Conservation (phyloP, 2,329 filamentous ascomycete species). For the Pseudocercospora vitis region DNA sequence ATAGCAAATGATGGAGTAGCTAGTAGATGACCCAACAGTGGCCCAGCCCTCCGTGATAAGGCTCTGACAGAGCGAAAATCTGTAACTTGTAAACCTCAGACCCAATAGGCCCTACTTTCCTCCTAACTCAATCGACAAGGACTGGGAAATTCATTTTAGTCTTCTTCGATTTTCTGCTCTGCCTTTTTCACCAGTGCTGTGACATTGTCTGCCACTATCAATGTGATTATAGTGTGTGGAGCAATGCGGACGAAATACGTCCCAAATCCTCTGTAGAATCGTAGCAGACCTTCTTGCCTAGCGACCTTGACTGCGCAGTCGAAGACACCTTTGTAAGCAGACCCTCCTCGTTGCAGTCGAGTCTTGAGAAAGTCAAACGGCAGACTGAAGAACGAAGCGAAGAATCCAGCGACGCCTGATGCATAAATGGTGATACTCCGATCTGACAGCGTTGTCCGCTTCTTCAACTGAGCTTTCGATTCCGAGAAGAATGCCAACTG, state of each 20-base stretch:
- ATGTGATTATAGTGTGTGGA: constrained; percentile 25
- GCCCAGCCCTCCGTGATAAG: too few relatives aligned
- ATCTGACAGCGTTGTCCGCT: constrained; percentile 61
- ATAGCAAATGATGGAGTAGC: too few relatives aligned
- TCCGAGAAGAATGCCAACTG: constrained; percentile 97
- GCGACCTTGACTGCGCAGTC: constrained; percentile 90
- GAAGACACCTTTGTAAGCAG: constrained; percentile 81
- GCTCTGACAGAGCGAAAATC: too few relatives aligned
- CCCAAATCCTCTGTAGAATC: constrained; percentile 92
- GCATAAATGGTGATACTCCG: constrained; percentile 73
- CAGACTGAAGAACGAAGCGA: constrained; percentile 89
- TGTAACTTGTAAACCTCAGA: too few relatives aligned
- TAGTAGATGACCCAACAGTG: too few relatives aligned
- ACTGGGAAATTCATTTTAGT: neutral
- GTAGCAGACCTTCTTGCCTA: constrained; percentile 77
- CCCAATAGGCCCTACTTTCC: too few relatives aligned
- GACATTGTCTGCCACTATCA: constrained; percentile 26
- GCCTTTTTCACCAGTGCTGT: constrained; percentile 15
- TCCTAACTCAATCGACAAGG: neutral
- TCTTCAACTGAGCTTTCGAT: constrained; percentile 81
- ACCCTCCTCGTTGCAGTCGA: constrained; percentile 80
- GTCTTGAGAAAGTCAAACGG: constrained; percentile 99
- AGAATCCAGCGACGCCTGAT: constrained; percentile 89
- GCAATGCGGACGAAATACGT: constrained; percentile 69
- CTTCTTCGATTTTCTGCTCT: neutral